A percentile compares a stretch with the other conserved stretches of the same genome.
phyloP scores from a whole-genome alignment of 495 filamentous ascomycete genomes.

The Bombardia bombarda region DNA sequence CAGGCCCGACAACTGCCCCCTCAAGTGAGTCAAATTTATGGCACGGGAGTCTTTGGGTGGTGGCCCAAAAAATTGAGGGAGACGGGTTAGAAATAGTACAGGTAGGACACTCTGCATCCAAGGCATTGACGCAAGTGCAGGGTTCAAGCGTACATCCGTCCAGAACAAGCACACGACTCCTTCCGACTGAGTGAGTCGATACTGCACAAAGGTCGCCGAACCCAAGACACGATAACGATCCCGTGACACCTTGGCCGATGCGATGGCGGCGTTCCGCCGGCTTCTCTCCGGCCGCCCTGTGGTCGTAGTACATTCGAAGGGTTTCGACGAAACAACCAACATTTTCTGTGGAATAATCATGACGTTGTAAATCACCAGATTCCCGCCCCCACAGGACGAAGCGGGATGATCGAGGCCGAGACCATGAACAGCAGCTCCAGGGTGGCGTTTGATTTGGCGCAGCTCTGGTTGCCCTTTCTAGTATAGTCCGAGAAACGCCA shows the following conservation, averaged over 20 bases:
- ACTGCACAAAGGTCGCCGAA: constrained; percentile 9
- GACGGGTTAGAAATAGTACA: constrained; percentile 4
- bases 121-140: constrained; percentile 26
- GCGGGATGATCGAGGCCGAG: too few species aligned
- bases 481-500: too few species aligned
- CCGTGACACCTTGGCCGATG: constrained; percentile 14
- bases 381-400: too few species aligned
- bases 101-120: constrained; percentile 20
- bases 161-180: constrained; percentile 1
- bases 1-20: background rate
- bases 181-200: constrained; percentile 2
- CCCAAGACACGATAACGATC: constrained; percentile 10
- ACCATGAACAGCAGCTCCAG: too few species aligned
- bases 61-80: constrained; percentile 1
- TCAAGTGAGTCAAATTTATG: constrained; percentile 12
- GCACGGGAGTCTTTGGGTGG: background rate
- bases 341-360: too few species aligned
- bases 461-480: too few species aligned
- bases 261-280: constrained; percentile 1
- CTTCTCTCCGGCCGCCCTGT: too few species aligned
- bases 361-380: too few species aligned
- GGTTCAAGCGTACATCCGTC: constrained; percentile 16
- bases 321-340: too few species aligned
- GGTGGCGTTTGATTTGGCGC: too few species aligned
- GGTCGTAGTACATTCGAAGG: too few species aligned